A percentile compares a stretch with the other conserved stretches of the same genome.
These are phyloP conservation scores for Brassica napus DNA, from an alignment of 345 rosid species.

Conservation along the genomic window DNA sequence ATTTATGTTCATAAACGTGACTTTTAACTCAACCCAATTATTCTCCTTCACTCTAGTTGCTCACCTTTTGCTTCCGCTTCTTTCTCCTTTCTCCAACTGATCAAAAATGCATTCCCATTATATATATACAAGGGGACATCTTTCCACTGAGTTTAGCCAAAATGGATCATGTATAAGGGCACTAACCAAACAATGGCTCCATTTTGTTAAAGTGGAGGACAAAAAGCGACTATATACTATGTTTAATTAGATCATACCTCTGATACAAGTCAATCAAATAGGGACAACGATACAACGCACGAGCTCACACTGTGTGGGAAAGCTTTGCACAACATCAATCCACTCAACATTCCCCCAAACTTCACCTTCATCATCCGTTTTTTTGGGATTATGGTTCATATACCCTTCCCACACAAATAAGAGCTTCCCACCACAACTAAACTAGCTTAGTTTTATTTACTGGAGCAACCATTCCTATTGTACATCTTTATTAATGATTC, in stretches of 20 bases:
- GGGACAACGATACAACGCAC: background rate
- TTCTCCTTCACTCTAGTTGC: constrained; percentile 2
- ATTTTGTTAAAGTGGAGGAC: too few species aligned
- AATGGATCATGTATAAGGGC: too few species aligned
- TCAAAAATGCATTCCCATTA: background rate
- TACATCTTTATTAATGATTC: background rate
- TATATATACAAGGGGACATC: too few species aligned
- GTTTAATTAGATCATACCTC: too few species aligned
- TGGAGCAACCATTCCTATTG: background rate
- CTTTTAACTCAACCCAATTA: too few species aligned
- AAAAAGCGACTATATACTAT: too few species aligned
- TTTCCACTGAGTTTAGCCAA: too few species aligned
- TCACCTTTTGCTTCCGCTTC: background rate
- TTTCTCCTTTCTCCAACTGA: background rate
- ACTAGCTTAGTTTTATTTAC: background rate
- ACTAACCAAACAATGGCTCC: too few species aligned
- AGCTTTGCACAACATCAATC: constrained; percentile 2
- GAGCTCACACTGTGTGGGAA: background rate
- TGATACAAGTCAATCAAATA: background rate
- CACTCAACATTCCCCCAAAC: constrained; percentile 3
- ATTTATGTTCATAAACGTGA: too few species aligned
- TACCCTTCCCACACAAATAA: background rate
- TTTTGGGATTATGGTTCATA: background rate
- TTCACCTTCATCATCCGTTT: background rate
- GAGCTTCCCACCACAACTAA: constrained; percentile 15